Conservation (phyloP, 164 flowering plant species). For the Paratinospora sagittata region DNA sequence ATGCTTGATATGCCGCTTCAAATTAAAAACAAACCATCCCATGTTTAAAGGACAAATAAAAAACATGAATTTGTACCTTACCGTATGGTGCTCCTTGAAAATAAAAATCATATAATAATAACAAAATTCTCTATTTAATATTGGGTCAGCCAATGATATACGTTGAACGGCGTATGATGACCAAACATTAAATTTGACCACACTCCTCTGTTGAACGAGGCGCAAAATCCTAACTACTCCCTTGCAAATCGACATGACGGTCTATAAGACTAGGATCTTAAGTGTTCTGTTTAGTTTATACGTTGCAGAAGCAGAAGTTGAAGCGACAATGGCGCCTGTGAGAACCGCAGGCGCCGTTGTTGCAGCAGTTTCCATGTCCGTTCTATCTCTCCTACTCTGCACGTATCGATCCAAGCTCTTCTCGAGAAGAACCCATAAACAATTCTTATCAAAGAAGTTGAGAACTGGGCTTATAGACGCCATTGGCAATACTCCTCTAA, state of each 20-base stretch:
- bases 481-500: conserved; percentile 92
- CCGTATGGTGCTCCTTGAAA: too few relatives aligned
- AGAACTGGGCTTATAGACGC: conserved; percentile 66
- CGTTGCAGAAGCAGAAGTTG: not conserved
- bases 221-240: too few relatives aligned
- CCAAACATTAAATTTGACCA: too few relatives aligned
- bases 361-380: conserved; percentile 38
- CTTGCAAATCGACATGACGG: not conserved
- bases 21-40: too few relatives aligned
- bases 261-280: not conserved
- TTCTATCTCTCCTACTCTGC: conserved; percentile 35
- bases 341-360: conserved; percentile 30
- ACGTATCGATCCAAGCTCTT: conserved; percentile 9
- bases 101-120: too few relatives aligned
- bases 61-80: too few relatives aligned
- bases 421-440: not conserved
- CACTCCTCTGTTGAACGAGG: too few relatives aligned
- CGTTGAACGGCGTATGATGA: too few relatives aligned
- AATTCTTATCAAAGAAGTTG: not conserved
- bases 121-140: too few relatives aligned
- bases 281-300: not conserved
- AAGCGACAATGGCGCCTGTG: conserved; percentile 37
- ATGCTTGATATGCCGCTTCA: too few relatives aligned
- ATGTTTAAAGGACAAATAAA: too few relatives aligned
- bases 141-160: too few relatives aligned